These are phyloP conservation scores for Neckera pumila DNA, from an alignment of 225 moss, liverwort and hornwort species.

Conservation along the genomic window DNA sequence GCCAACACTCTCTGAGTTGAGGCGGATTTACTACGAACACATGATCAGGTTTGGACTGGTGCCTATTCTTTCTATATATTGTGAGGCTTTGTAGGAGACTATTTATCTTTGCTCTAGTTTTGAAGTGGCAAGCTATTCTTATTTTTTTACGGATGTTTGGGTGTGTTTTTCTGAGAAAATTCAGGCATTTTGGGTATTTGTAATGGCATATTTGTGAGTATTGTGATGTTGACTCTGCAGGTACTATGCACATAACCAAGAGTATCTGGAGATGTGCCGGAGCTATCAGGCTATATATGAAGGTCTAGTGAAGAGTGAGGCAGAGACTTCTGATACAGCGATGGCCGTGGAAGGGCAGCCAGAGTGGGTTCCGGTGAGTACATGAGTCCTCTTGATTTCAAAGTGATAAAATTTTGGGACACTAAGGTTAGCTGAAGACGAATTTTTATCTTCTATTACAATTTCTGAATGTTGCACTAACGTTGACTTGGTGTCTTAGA, in stretches of 20 bases:
- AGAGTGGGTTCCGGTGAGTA: slow-evolving; percentile 84
- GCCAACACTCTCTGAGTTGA: slow-evolving; percentile 81
- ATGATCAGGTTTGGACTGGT: slow-evolving; percentile 76
- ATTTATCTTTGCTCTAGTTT: neutral
- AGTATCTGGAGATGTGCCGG: slow-evolving; percentile 96
- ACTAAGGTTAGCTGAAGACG: neutral
- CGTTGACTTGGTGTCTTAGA: slow-evolving; percentile 30
- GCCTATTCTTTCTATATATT: neutral
- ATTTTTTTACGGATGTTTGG: neutral
- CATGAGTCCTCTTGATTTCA: neutral
- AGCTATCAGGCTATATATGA: slow-evolving; percentile 97
- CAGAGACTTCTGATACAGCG: slow-evolving; percentile 40
- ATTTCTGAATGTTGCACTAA: neutral
- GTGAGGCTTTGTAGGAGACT: neutral
- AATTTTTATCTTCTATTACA: neutral
- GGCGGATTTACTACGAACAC: slow-evolving; percentile 85
- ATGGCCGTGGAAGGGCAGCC: slow-evolving; percentile 39
- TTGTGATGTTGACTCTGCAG: slow-evolving; percentile 21
- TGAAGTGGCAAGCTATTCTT: neutral
- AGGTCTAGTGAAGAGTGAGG: slow-evolving; percentile 69
- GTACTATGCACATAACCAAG: slow-evolving; percentile 83
- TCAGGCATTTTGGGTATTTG: neutral
- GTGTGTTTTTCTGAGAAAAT: neutral
- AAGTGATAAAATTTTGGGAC: neutral
- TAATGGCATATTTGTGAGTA: neutral